Evolutionary conservation across 495 filamentous ascomycete genomes (phyloP), one percentile per base, ranked within the genome.

Genomic region (Penicillium pulvis): DNA sequence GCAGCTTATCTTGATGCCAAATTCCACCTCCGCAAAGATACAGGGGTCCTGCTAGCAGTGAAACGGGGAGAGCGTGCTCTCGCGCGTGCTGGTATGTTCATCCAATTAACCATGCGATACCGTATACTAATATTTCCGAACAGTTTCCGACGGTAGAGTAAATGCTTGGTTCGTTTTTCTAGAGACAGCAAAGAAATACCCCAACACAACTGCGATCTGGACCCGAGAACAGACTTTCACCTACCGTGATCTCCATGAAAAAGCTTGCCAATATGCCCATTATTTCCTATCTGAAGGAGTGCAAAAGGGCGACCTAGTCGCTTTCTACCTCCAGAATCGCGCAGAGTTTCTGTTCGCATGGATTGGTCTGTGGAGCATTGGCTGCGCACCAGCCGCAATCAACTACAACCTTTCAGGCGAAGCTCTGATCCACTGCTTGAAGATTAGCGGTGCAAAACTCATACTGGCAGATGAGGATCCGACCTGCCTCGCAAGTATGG

Each of bases 1-100:
- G 78, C 80, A 30, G 76, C 79, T 16, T 93, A 93, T 66, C 74
- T 90, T 47, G 83, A 92, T 60, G 90, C 85, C 52, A 90, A 88
- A 75, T 86, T 81, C 53, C 81, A 87, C 64, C 56, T 92, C 49
- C 57, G 64, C 31, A 85, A 90, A 64, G 89, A 92, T 69, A 44
- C 87, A 23, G 52, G 62, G 2, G 58, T 46, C 2, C 42, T 84
- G 47, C 74, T 64, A 28, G 63, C 35, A 19, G 35, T 59, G 47
- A 73, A 64, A 12, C 65, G 63, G 35, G 65, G 71, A n/a, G 68
- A 75, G 45, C 73, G 77, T 11, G 59, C 73, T 33, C 75, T 74
- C 59, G 58, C 64, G 41, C 67, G 62, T 46, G 73, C 71, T 20
- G 59, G 75, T 75, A 68, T 28, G 49, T 56, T 4, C 67, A 14